These are phyloP conservation scores for Fusarium udum DNA, from an alignment of 2,329 filamentous ascomycete species.

Conservation along the genomic window DNA sequence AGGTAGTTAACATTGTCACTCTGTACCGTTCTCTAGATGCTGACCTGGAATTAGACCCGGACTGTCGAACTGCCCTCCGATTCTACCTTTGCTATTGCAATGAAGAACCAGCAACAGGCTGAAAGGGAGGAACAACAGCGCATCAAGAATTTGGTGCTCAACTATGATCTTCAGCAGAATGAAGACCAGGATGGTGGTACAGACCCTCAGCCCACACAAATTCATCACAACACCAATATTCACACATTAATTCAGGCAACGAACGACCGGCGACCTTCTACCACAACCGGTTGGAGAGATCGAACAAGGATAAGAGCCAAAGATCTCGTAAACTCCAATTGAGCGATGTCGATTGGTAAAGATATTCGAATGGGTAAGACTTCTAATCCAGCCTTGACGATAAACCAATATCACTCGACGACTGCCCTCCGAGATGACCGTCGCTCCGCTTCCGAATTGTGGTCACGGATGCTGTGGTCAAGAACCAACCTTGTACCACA, in stretches of 20 bases:
- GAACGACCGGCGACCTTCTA: conserved; percentile 60
- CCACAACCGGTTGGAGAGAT: conserved; percentile 65
- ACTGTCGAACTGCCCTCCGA: conserved; percentile 90
- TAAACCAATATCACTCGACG: background rate
- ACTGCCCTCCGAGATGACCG: background rate
- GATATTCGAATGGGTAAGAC: conserved; percentile 19
- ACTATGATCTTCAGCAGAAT: conserved; percentile 89
- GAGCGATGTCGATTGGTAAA: conserved; percentile 97
- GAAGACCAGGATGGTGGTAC: conserved; percentile 80
- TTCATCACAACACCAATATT: conserved; percentile 55
- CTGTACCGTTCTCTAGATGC: background rate
- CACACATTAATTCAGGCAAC: conserved; percentile 57
- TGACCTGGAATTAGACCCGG: conserved; percentile 70
- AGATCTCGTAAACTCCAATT: conserved; percentile 90
- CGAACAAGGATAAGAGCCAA: conserved; percentile 74
- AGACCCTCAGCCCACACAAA: conserved; percentile 23
- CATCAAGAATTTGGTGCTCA: conserved; percentile 97
- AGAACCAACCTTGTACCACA: background rate
- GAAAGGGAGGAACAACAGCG: conserved; percentile 96
- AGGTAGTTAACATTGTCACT: conserved; percentile 62
- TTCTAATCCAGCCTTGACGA: conserved; percentile 19
- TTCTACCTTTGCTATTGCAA: conserved; percentile 93
- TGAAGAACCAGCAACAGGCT: conserved; percentile 94
- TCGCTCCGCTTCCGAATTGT: background rate
- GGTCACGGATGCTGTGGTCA: background rate